Percentiles rank a stretch among this genome's conserved stretches.
These are phyloP conservation scores for Curvularia hawaiiensis DNA, from an alignment of 2,329 filamentous ascomycete species.

Conservation along the genomic window DNA sequence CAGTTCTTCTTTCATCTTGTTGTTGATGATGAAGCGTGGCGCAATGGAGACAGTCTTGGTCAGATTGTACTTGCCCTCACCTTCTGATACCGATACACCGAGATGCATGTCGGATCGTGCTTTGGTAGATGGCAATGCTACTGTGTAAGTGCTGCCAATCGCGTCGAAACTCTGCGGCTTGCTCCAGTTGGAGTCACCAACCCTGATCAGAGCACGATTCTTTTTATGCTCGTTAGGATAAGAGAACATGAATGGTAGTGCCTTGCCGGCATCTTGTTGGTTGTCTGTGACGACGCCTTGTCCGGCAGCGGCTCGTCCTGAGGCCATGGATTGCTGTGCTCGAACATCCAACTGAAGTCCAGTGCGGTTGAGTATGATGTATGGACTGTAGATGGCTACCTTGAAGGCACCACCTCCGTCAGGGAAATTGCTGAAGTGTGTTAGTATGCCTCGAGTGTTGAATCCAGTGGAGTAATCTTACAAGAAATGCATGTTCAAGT, in stretches of 20 bases:
- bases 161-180: conserved; percentile 98
- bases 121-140: conserved; percentile 75
- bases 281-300: conserved; percentile 68
- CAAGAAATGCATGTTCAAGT: conserved; percentile 88
- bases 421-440: conserved; percentile 66
- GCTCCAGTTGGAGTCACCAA: conserved; percentile 93
- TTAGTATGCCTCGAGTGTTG: conserved; percentile 16
- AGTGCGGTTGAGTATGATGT: conserved; percentile 94
- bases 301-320: conserved; percentile 81
- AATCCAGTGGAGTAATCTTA: conserved; percentile 45
- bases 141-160: conserved; percentile 89
- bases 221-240: conserved; percentile 86
- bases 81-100: conserved; percentile 85
- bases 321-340: conserved; percentile 86
- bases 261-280: conserved; percentile 68
- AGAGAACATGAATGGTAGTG: conserved; percentile 94
- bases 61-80: conserved; percentile 97
- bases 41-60: conserved; percentile 94
- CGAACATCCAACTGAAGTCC: conserved; percentile 86
- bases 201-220: conserved; percentile 85
- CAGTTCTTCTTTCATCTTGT: conserved; percentile 86
- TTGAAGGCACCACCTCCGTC: conserved; percentile 95
- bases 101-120: conserved; percentile 84
- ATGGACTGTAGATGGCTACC: conserved; percentile 92
- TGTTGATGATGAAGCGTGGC: conserved; percentile 91